A percentile compares a stretch with the other conserved stretches of the same genome.
Evolutionary conservation across 805 yeast species (phyloP).

Genomic region (Nakazawaea anatomiae): DNA sequence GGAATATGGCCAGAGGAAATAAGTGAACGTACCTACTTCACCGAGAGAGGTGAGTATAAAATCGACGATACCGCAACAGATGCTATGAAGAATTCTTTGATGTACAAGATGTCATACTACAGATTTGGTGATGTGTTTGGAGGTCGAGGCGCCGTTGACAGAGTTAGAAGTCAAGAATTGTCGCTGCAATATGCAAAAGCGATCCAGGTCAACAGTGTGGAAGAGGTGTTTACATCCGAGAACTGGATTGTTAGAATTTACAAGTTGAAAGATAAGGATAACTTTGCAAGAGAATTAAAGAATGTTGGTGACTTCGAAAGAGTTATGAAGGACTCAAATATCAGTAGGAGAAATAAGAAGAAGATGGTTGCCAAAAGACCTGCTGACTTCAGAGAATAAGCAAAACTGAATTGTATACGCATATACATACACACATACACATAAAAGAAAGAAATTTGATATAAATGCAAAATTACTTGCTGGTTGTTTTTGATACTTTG

Average conservation of each 20-base stretch:
- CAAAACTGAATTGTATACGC: not conserved
- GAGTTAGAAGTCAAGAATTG: slow-evolving; percentile 77
- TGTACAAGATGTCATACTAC: slow-evolving; percentile 94
- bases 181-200: slow-evolving; percentile 20
- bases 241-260: slow-evolving; percentile 96
- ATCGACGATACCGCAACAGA: slow-evolving; percentile 78
- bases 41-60: slow-evolving; percentile 79
- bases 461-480: too few relatives aligned
- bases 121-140: slow-evolving; percentile 70
- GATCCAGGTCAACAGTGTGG: slow-evolving; percentile 70
- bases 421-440: not conserved
- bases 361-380: slow-evolving; percentile 3
- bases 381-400: slow-evolving; percentile 6
- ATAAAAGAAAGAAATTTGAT: not conserved
- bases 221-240: slow-evolving; percentile 91
- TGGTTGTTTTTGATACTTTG: too few relatives aligned
- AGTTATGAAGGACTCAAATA: slow-evolving; percentile 3
- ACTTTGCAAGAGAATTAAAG: slow-evolving; percentile 72
- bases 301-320: slow-evolving; percentile 51
- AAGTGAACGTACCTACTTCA: slow-evolving; percentile 77
- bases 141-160: slow-evolving; percentile 53
- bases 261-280: slow-evolving; percentile 84
- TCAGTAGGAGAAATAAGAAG: slow-evolving; percentile 10
- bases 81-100: slow-evolving; percentile 81
- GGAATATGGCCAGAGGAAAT: slow-evolving; percentile 99